A percentile compares a stretch with the other conserved stretches of the same genome.
These are phyloP conservation scores for Pseudozyma tsukubaensis DNA, from an alignment of 1,284 basidiomycete genomes.

Conservation along the genomic window DNA sequence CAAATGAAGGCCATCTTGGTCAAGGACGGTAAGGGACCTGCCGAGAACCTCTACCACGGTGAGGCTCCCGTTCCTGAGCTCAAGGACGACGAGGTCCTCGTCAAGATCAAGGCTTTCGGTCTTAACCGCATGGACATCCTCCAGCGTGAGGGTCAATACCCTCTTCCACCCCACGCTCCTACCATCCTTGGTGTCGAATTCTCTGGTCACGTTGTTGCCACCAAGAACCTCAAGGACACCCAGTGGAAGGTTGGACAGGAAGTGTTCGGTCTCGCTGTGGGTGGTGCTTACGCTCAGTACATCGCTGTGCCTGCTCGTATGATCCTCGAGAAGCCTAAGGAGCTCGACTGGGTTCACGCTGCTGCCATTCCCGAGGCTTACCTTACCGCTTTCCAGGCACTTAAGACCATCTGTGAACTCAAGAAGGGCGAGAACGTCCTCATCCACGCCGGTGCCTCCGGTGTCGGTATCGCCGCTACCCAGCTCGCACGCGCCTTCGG, in stretches of 20 bases:
- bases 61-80: constrained; percentile 74
- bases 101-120: constrained; percentile 70
- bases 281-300: constrained; percentile 90
- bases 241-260: constrained; percentile 78
- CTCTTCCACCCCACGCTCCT: constrained; percentile 81
- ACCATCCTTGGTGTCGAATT: constrained; percentile 91
- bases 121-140: constrained; percentile 68
- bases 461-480: constrained; percentile 89
- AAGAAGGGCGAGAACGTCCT: constrained; percentile 81
- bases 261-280: constrained; percentile 80
- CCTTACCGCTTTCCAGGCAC: constrained; percentile 66
- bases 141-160: constrained; percentile 69
- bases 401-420: constrained; percentile 42
- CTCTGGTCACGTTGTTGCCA: constrained; percentile 71
- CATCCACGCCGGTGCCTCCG: constrained; percentile 78
- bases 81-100: constrained; percentile 76
- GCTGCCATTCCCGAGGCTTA: constrained; percentile 65
- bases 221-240: constrained; percentile 69
- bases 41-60: constrained; percentile 83
- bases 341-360: constrained; percentile 82
- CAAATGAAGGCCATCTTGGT: constrained; percentile 85
- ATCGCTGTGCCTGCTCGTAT: constrained; percentile 78
- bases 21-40: constrained; percentile 81
- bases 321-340: constrained; percentile 79
- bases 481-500: constrained; percentile 83